These are phyloP conservation scores for Juglanconis oblonga DNA, from an alignment of 2,329 filamentous ascomycete species.

Conservation along the genomic window DNA sequence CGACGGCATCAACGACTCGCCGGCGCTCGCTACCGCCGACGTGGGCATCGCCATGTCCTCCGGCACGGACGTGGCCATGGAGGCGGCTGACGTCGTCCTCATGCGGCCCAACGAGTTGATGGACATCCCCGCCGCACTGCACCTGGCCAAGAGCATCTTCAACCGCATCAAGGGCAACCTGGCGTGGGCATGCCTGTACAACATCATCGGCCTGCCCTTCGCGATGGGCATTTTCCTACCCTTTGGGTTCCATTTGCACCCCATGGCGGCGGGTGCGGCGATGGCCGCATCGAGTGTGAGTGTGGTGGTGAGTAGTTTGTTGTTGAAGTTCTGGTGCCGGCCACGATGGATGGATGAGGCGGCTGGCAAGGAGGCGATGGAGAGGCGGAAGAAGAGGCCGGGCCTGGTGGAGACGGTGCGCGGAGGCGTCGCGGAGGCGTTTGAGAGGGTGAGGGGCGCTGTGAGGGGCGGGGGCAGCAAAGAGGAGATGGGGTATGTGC, in stretches of 20 bases:
- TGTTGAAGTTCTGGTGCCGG: slow-evolving; percentile 82
- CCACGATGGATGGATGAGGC: slow-evolving; percentile 83
- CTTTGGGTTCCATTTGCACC: slow-evolving; percentile 81
- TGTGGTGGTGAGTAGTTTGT: slow-evolving; percentile 78
- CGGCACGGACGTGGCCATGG: slow-evolving; percentile 96
- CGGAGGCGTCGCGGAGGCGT: slow-evolving; percentile 40
- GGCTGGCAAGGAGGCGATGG: slow-evolving; percentile 52
- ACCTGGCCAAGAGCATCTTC: slow-evolving; percentile 83
- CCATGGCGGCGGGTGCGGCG: slow-evolving; percentile 90
- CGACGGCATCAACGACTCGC: slow-evolving; percentile 97
- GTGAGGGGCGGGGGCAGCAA: slow-evolving; percentile 29
- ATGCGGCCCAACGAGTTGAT: slow-evolving; percentile 92
- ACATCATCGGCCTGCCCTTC: slow-evolving; percentile 84
- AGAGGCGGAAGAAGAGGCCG: slow-evolving; percentile 41
- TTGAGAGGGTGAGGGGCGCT: slow-evolving; percentile 31
- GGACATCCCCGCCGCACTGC: slow-evolving; percentile 83
- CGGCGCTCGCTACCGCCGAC: slow-evolving; percentile 86
- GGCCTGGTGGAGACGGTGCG: slow-evolving; percentile 36
- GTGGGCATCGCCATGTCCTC: slow-evolving; percentile 90
- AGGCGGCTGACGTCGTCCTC: slow-evolving; percentile 91
- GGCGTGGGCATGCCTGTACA: slow-evolving; percentile 90
- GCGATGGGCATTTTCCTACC: slow-evolving; percentile 96
- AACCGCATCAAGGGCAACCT: slow-evolving; percentile 90
- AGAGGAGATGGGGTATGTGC: slow-evolving; percentile 57
- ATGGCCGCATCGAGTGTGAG: slow-evolving; percentile 91